Percentiles rank a stretch among this genome's conserved stretches.
Evolutionary conservation across 1,284 basidiomycete genomes (phyloP).

Genomic region (Cryptococcus neoformans): DNA sequence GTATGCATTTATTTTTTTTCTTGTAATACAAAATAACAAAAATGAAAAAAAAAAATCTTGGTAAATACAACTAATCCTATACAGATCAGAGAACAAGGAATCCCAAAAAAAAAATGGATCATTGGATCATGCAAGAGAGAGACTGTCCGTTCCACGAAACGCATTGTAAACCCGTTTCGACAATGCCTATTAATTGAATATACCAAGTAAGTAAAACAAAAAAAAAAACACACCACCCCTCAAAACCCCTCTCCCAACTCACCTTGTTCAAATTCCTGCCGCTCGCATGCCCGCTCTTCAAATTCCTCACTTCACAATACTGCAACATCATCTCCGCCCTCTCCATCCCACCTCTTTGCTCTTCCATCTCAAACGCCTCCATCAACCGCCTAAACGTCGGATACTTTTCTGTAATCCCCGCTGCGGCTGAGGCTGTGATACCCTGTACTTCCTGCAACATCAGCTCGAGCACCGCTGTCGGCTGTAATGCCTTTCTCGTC

Average conservation of each 20-base stretch:
- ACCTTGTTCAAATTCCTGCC: constrained; percentile 35
- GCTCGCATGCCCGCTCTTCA: constrained; percentile 9
- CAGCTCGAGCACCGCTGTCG: constrained; percentile 34
- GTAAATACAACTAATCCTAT: no score
- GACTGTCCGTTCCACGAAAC: constrained; percentile 36
- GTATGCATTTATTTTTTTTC: no score
- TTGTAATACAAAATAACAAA: no score
- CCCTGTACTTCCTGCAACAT: constrained; percentile 49
- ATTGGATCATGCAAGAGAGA: constrained; percentile 25
- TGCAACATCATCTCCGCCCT: constrained; percentile 32
- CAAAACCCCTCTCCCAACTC: not conserved
- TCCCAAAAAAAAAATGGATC: no score
- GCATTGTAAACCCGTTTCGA: constrained; percentile 35
- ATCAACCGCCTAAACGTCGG: constrained; percentile 40
- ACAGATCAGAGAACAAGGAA: no score
- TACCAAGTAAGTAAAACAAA: constrained; percentile 4
- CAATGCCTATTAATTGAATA: no score
- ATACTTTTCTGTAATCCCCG: constrained; percentile 33
- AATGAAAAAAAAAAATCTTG: no score
- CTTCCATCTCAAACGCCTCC: constrained; percentile 38
- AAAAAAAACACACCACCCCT: no score
- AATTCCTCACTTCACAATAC: constrained; percentile 32
- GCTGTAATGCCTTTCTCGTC: constrained; percentile 22
- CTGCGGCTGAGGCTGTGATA: constrained; percentile 40
- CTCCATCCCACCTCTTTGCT: constrained; percentile 17